Base-by-base conservation (phyloP, 305 asterid genomes). In the Fraxinus sp. region DNA sequence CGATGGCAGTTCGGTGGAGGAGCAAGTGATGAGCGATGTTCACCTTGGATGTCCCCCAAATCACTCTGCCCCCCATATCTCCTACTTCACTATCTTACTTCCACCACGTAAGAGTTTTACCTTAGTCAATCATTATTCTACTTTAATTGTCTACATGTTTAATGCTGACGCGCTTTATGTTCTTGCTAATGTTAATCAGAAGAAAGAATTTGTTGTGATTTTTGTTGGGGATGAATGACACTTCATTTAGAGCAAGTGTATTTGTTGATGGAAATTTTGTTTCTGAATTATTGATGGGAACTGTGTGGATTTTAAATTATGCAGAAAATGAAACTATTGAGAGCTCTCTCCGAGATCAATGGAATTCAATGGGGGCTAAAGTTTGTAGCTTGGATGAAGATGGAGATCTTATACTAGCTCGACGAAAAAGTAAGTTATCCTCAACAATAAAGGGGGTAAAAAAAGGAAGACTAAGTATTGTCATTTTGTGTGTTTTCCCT, bases 21-120 rank as follows among this genome's bases (percentile, higher is more conserved):
- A 92, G 73, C 97, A 90, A 83, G 98, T 95, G 84, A 95, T 95
- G 98, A 95, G 99, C 74, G 99, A 95, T 83, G 88, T 95, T 84
- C 99, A 94, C 86, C 90, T 95, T 20, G 99, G 99, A 7, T 95
- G 99, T 78, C 95, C 97, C 9, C 94, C 99, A 71, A 22, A 88
- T 79, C 86, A 86, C 82, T 80, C 87, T n/a, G 95, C 94, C 72
- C 89, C 91, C 24, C 92, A 89, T 85, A 41, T 90, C 80, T 95
- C 99, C 80, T 89, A 80, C 85, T 95, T 94, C 90, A 85, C 92
- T 81, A 86, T 95, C 85, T 83, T 85, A 57, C 70, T 89, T n/a
- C 97, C 94, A 79, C 86, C 84, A 80, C 74, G 83, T 78, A 44
- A 86, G 87, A 94, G 91, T 89, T 77, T 78, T 80, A 32, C 46